These are phyloP conservation scores for Claviceps digitariae DNA, from an alignment of 2,329 filamentous ascomycete species.

Conservation along the genomic window DNA sequence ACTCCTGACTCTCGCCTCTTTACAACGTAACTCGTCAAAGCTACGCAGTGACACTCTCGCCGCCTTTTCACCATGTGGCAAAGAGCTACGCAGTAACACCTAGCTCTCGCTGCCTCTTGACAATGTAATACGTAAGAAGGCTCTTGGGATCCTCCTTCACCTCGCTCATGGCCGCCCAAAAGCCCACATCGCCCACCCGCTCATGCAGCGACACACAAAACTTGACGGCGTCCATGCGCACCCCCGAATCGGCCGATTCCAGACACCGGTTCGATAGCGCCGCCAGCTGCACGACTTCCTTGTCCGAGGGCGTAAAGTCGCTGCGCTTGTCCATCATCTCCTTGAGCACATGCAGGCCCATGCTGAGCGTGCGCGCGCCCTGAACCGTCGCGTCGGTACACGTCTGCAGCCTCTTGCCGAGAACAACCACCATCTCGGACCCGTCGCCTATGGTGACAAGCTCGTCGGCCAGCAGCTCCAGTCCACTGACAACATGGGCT, in stretches of 20 bases:
- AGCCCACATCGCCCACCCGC: slow-evolving; percentile 42
- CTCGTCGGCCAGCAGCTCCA: slow-evolving; percentile 61
- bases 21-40: too few relatives aligned
- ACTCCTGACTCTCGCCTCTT: too few relatives aligned
- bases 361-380: slow-evolving; percentile 41
- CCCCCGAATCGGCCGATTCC: slow-evolving; percentile 46
- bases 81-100: slow-evolving; percentile 1
- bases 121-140: slow-evolving; percentile 69
- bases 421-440: slow-evolving; percentile 42
- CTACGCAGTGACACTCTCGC: too few relatives aligned
- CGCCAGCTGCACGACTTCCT: slow-evolving; percentile 38
- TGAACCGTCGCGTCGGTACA: slow-evolving; percentile 28
- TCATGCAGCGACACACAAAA: slow-evolving; percentile 62
- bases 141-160: slow-evolving; percentile 62
- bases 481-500: slow-evolving; percentile 58
- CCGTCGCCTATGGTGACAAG: slow-evolving; percentile 53
- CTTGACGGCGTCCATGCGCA: slow-evolving; percentile 64
- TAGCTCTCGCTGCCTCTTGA: slow-evolving; percentile 50
- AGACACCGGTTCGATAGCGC: slow-evolving; percentile 41
- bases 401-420: slow-evolving; percentile 33
- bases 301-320: slow-evolving; percentile 34
- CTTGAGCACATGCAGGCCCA: slow-evolving; percentile 50
- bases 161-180: slow-evolving; percentile 54
- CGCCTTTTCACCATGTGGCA: too few relatives aligned
- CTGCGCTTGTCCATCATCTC: slow-evolving; percentile 39